Conservation (phyloP, 306 rosid genomes). For the Coriaria nepalensis region DNA sequence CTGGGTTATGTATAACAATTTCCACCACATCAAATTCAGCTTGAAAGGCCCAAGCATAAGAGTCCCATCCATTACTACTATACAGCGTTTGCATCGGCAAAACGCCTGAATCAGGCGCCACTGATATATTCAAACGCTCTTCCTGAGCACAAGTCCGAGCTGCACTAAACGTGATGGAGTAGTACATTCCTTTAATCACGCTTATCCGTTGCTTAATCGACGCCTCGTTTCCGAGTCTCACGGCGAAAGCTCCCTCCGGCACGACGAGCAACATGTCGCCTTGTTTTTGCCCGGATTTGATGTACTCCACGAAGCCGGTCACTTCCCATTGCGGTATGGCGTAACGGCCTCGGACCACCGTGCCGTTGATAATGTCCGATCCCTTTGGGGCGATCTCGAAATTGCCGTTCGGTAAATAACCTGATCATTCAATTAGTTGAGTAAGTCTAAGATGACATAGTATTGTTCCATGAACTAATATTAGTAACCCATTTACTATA, state of each 20-base stretch:
- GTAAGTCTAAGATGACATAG: background rate
- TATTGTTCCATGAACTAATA: background rate
- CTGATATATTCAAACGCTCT: slow-evolving; percentile 59
- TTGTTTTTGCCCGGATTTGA: slow-evolving; percentile 86
- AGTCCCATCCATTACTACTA: slow-evolving; percentile 88
- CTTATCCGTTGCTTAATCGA: slow-evolving; percentile 53
- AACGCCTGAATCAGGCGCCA: slow-evolving; percentile 67
- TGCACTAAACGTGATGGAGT: slow-evolving; percentile 71
- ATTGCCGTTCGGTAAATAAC: slow-evolving; percentile 62
- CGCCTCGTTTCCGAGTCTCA: slow-evolving; percentile 87
- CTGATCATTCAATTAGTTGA: slow-evolving; percentile 12
- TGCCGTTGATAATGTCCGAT: slow-evolving; percentile 43
- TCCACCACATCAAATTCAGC: slow-evolving; percentile 30
- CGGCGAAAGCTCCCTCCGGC: slow-evolving; percentile 86
- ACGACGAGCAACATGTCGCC: slow-evolving; percentile 96
- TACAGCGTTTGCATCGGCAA: slow-evolving; percentile 83
- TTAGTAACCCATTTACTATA: background rate
- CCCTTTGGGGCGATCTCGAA: slow-evolving; percentile 64
- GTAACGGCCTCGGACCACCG: slow-evolving; percentile 41
- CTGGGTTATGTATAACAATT: slow-evolving; percentile 75
- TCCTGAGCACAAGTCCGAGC: slow-evolving; percentile 96
- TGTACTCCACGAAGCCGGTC: slow-evolving; percentile 79
- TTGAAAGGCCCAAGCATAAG: slow-evolving; percentile 71
- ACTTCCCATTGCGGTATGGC: slow-evolving; percentile 77
- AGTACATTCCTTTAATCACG: slow-evolving; percentile 56